A percentile compares a stretch with the other conserved stretches of the same genome.
Conservation (phyloP, 306 rosid species). For the Sphenostylis stenocarpa region DNA sequence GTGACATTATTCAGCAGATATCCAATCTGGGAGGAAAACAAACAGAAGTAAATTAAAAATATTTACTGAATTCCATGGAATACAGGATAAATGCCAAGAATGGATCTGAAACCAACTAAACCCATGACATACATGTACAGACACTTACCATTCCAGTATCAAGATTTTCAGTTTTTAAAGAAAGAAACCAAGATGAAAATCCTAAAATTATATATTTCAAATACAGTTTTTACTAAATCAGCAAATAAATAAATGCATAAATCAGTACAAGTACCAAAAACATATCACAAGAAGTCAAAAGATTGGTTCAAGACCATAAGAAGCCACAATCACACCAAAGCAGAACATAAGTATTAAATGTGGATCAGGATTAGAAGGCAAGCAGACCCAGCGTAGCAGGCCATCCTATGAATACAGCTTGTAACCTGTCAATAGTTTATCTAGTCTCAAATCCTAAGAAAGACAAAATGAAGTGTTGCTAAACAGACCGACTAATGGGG, state of each 20-base stretch:
- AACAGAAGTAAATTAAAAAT: conserved; percentile 20
- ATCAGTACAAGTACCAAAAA: too few species aligned
- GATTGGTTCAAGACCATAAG: too few species aligned
- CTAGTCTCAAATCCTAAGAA: neutral
- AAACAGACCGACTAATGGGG: neutral
- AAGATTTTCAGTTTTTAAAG: neutral
- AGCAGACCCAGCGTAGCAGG: too few species aligned
- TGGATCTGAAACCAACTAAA: neutral
- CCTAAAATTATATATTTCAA: neutral
- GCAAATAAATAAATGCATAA: too few species aligned
- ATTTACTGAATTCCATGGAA: neutral
- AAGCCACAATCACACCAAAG: too few species aligned
- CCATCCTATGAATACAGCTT: too few species aligned
- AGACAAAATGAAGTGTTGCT: neutral
- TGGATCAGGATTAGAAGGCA: too few species aligned
- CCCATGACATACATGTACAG: neutral
- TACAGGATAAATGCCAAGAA: conserved; percentile 2
- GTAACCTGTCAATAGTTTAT: neutral
- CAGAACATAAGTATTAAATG: too few species aligned
- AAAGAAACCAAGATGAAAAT: neutral
- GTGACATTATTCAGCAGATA: conserved; percentile 44
- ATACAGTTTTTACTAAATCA: too few species aligned
- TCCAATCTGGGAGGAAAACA: conserved; percentile 47
- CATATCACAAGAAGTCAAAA: too few species aligned
- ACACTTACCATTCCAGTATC: neutral